phyloP scores from a whole-genome alignment of 345 rosid genomes.

The Isatis tinctoria region DNA sequence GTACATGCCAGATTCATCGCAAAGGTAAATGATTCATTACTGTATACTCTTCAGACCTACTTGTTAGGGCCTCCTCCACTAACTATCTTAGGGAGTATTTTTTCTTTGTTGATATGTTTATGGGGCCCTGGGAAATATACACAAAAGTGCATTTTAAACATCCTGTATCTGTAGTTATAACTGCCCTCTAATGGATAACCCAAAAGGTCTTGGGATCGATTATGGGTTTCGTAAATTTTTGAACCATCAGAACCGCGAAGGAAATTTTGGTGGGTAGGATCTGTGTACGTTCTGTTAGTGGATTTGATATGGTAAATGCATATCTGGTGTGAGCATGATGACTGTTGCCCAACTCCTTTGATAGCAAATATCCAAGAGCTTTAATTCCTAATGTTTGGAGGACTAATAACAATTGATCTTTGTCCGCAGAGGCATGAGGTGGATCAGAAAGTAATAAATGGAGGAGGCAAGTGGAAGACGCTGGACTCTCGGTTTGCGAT shows the following conservation, averaged over 20 bases:
- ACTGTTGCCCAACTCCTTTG: neutral
- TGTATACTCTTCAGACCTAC: neutral
- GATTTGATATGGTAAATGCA: neutral
- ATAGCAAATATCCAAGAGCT: neutral
- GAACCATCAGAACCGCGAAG: neutral
- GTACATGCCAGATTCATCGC: constrained; percentile 4
- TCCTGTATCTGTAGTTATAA: neutral
- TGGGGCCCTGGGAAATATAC: neutral
- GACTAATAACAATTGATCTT: neutral
- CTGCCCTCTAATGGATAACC: neutral
- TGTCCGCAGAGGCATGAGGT: constrained; percentile 25
- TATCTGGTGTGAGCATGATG: neutral
- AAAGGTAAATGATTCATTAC: constrained; percentile 42
- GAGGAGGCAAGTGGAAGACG: constrained; percentile 44
- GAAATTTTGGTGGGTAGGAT: neutral
- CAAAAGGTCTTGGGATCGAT: neutral
- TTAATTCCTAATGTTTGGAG: neutral
- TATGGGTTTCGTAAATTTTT: neutral
- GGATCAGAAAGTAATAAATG: constrained; percentile 21
- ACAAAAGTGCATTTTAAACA: neutral
- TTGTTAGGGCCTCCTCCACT: neutral
- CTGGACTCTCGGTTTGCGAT: constrained; percentile 75
- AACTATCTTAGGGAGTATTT: neutral
- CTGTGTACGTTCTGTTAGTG: neutral
- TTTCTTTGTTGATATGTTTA: neutral